phyloP scores from a whole-genome alignment of 2,329 filamentous ascomycete genomes.

The Penicillium palitans region DNA sequence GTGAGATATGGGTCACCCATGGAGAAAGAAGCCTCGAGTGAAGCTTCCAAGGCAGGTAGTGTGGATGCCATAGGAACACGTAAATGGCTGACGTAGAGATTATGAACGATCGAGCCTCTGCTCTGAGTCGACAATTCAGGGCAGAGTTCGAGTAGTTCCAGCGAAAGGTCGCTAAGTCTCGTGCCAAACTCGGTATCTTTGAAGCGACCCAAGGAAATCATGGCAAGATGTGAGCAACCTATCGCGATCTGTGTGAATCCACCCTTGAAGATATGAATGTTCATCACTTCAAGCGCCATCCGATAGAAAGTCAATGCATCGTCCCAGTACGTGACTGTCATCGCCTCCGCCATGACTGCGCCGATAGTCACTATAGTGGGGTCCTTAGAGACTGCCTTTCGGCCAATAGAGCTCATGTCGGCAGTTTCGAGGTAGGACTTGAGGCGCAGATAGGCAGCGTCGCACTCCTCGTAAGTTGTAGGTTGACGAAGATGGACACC shows the following conservation, averaged over 20 bases:
- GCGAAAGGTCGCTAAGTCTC: constrained; percentile 55
- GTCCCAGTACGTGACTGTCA: constrained; percentile 61
- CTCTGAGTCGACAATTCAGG: constrained; percentile 57
- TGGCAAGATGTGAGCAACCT: constrained; percentile 59
- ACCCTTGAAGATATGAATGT: constrained; percentile 55
- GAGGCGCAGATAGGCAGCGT: constrained; percentile 68
- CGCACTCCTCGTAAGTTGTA: constrained; percentile 74
- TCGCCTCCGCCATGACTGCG: constrained; percentile 58
- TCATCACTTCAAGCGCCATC: constrained; percentile 58
- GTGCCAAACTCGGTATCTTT: constrained; percentile 57
- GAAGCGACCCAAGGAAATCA: constrained; percentile 58
- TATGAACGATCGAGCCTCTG: constrained; percentile 57
- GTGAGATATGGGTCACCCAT: constrained; percentile 61
- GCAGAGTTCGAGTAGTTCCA: constrained; percentile 54
- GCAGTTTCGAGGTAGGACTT: constrained; percentile 60
- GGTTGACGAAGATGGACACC: constrained; percentile 65
- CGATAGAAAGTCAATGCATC: constrained; percentile 61
- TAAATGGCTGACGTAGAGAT: constrained; percentile 64
- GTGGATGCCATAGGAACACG: constrained; percentile 54
- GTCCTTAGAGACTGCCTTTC: constrained; percentile 46
- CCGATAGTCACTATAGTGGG: constrained; percentile 48
- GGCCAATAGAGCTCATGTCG: constrained; percentile 48
- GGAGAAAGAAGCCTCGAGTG: constrained; percentile 57
- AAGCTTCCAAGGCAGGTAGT: constrained; percentile 54
- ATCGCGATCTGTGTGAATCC: constrained; percentile 59